Percentiles rank a stretch among this genome's conserved stretches.
Evolutionary conservation across 495 filamentous ascomycete species (phyloP).

Genomic region (Annulohypoxylon stygium): DNA sequence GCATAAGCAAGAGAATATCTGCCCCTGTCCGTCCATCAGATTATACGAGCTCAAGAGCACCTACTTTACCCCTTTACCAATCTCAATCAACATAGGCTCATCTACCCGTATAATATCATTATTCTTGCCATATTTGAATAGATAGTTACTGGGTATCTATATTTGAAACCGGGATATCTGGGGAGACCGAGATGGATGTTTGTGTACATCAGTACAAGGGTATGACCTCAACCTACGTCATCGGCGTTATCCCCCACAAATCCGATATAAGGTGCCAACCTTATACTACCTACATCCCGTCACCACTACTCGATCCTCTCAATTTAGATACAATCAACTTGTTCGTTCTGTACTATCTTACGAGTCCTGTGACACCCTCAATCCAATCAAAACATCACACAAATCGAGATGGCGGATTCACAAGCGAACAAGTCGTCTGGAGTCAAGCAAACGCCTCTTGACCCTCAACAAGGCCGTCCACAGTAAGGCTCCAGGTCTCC

Average conservation of each 20-base stretch:
- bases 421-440: slow-evolving; percentile 35
- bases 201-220: neutral
- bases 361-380: slow-evolving; percentile 11
- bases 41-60: neutral
- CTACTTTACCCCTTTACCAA: neutral
- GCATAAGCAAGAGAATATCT: too few relatives aligned
- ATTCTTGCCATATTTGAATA: neutral
- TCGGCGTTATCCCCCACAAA: slow-evolving; percentile 30
- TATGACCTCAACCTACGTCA: slow-evolving; percentile 50
- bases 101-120: neutral
- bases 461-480: slow-evolving; percentile 40
- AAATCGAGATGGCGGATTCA: slow-evolving; percentile 44
- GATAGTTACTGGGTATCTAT: neutral
- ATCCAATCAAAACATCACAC: neutral
- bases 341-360: neutral
- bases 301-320: neutral
- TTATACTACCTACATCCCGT: slow-evolving; percentile 1
- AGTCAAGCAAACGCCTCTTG: slow-evolving; percentile 39
- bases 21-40: neutral
- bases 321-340: neutral
- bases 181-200: neutral
- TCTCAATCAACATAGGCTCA: neutral
- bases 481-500: slow-evolving; percentile 38
- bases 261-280: slow-evolving; percentile 12
- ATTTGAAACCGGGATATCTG: neutral